Base-by-base conservation (phyloP, 2,329 filamentous ascomycete genomes). In the Talaromyces sp. region DNA sequence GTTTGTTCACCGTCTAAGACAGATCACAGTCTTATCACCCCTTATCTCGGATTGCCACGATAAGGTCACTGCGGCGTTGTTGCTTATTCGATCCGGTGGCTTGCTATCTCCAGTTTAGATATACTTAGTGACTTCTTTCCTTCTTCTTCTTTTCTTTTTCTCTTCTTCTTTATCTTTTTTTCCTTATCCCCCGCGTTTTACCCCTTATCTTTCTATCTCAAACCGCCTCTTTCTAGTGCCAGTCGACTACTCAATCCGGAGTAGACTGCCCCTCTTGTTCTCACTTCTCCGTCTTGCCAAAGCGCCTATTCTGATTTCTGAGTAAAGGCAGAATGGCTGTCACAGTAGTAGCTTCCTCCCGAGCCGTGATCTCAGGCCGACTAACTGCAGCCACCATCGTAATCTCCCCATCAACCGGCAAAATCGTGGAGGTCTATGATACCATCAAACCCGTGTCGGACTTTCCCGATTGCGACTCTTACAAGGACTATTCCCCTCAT, bases 321-420 rank as follows among this genome's bases (percentile, higher is more conserved):
- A 13, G 28, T 15, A 19, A 31, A 28, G 7, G 7, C 17, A 48
- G 13, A 21, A 58, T 58, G 56, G 50, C 48, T 28, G 31, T 55
- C 17, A 60, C 37, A 17, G 89, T 97, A 59, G 81, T 97, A 59
- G 88, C 88, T 59, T 97, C 94, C 1, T 89, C 87, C 25, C 84
- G 92, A 66, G 89, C 89, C 58, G 85, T 97, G 53, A 80, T 97
- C 65, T 88, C 87, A 46, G 86, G 88, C 59, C 80, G 84, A 43
- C 76, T 96, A 46, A 91, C 88, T 2, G 86, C 91, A 19, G 93
- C 91, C 59, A 96, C 92, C 11, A 85, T 99, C 60, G 81, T 88
- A 57, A 79, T 97, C 65, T 96, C 90, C 2, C 83, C 84, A 6
- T 71, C 72, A 41, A 92, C 90, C 0, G 94, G 94, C 68, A 96